A percentile compares a stretch with the other conserved stretches of the same genome.
Conservation (phyloP, 495 filamentous ascomycete genomes). For the Talaromyces wortmannii region DNA sequence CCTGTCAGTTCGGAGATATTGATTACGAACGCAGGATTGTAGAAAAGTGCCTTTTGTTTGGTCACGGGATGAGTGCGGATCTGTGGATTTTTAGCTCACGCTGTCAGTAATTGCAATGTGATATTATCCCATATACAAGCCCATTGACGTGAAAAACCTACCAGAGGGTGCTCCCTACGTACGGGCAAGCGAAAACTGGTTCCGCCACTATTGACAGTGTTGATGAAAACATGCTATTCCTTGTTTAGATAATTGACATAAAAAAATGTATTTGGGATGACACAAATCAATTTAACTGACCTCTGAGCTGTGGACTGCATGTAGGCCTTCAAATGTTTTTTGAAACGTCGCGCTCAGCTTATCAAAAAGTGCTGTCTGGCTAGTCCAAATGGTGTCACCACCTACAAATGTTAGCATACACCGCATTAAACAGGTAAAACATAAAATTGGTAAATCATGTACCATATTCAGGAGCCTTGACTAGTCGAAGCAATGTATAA, state of each 20-base stretch:
- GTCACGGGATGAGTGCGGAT: slow-evolving; percentile 50
- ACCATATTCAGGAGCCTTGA: slow-evolving; percentile 15
- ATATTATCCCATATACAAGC: background rate
- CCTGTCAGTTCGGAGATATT: slow-evolving; percentile 48
- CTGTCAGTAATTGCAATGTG: background rate
- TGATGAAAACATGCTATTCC: slow-evolving; percentile 5
- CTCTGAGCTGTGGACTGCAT: slow-evolving; percentile 41
- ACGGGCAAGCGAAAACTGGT: slow-evolving; percentile 6
- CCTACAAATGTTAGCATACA: background rate
- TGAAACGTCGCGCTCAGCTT: slow-evolving; percentile 37
- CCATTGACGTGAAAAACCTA: background rate
- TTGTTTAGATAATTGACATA: slow-evolving; percentile 5
- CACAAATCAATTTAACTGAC: slow-evolving; percentile 5
- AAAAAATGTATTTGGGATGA: slow-evolving; percentile 9
- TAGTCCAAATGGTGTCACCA: slow-evolving; percentile 23
- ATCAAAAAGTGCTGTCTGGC: slow-evolving; percentile 27
- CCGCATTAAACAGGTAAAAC: background rate
- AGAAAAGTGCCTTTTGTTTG: slow-evolving; percentile 41
- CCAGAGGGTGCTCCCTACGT: slow-evolving; percentile 2
- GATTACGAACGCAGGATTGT: slow-evolving; percentile 43
- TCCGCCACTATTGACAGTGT: slow-evolving; percentile 9
- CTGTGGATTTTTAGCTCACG: background rate
- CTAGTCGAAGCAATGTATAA: slow-evolving; percentile 20
- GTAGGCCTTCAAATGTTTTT: slow-evolving; percentile 39
- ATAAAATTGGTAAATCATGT: background rate